Evolutionary conservation across 176 grass and related monocot species (phyloP), one percentile per base, ranked within the genome.

Genomic region (Puya raimondii): DNA sequence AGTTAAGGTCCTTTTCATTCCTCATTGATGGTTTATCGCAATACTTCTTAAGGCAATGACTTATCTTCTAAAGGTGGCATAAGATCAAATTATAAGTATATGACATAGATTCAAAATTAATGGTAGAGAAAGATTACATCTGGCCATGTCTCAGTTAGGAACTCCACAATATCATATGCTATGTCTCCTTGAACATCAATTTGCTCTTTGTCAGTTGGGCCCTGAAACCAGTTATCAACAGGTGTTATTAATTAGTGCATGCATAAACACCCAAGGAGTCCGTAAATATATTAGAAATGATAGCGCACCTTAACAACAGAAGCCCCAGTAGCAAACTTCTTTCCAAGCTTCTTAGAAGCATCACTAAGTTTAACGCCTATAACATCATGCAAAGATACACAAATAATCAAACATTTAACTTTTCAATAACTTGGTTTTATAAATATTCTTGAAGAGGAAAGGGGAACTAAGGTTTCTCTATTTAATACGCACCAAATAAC

Each of bases 171-270:
- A 52, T 99, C 95, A 80, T 99, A 99, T 76, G 95, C 82, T 80
- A 99, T 99, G 75, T 99, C 90, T 51, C 95, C 95, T 94, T 99
- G 95, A 25, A 99, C 95, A 25, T 99, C 95, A 80, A 99, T 88
- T 73, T 99, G 95, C 80, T 99, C 95, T 85, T 99, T 99, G 51
- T 99, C 95, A 75, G 95, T 99, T 64, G 90, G 87, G 13, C 95
- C 95, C 95, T 99, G 70, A 69, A 23, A 63, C 78, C 57, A 17
- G 72, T 2, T 75, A 42, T 42, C 33, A 21, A 68, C 16, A 53
- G 47, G 10, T 68, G 7, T 25, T 0, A 18, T 11, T 11, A 51
- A 78, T 66, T 63, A 11, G 65, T 18, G 10, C 64, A 79, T 25
- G 9, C 1, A 72, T 68, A 54, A 66, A 63, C 49, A 20, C 15